Percentiles rank a stretch among this genome's conserved stretches.
Evolutionary conservation across 2,329 filamentous ascomycete species (phyloP).

Genomic region (Fusarium kyushuense): DNA sequence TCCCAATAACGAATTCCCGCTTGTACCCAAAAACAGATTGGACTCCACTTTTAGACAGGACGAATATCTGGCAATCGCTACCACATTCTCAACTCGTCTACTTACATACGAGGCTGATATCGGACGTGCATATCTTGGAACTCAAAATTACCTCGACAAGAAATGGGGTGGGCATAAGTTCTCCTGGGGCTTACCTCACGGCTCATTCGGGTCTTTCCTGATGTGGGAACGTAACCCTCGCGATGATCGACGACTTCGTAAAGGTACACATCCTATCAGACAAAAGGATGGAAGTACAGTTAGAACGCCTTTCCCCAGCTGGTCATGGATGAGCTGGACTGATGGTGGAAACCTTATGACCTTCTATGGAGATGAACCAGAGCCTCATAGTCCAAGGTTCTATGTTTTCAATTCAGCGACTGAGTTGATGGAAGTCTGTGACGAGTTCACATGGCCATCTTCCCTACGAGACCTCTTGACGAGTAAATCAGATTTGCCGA

Average conservation of each 20-base stretch:
- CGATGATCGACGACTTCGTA: accelerated
- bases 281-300: background rate
- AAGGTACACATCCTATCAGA: background rate
- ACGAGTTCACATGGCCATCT: background rate
- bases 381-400: background rate
- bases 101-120: background rate
- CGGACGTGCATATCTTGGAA: background rate
- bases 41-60: background rate
- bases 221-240: background rate
- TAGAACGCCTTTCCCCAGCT: background rate
- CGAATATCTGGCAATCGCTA: background rate
- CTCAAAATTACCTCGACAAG: background rate
- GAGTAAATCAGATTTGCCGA: background rate
- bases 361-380: background rate
- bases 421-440: background rate
- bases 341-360: background rate
- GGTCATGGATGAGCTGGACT: constrained; percentile 2
- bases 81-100: background rate
- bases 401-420: background rate
- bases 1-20: accelerated
- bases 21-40: background rate
- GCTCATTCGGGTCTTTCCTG: background rate
- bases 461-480: background rate
- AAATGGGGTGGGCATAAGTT: background rate
- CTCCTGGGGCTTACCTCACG: background rate